These are phyloP conservation scores for Furcasterigmium sp. DNA, from an alignment of 2,329 filamentous ascomycete species.

Conservation along the genomic window DNA sequence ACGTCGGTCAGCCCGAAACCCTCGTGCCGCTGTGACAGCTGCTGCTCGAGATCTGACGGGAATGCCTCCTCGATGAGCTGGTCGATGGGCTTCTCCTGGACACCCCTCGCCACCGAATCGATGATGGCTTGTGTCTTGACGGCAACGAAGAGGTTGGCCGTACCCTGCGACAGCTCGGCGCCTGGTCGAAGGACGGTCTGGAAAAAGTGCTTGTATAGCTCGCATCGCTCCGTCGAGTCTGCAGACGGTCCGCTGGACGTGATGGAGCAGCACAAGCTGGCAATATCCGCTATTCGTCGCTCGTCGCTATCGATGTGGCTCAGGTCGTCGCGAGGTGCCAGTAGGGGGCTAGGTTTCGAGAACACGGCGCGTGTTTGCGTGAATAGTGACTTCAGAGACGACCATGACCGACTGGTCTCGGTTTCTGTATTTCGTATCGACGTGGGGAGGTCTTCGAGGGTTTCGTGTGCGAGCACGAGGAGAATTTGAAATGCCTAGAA, in stretches of 20 bases:
- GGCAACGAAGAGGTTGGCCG: conserved; percentile 38
- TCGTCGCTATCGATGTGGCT: conserved; percentile 27
- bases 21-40: conserved; percentile 28
- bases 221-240: conserved; percentile 16
- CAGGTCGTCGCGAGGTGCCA: conserved; percentile 28
- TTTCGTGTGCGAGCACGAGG: conserved; percentile 28
- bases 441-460: conserved; percentile 28
- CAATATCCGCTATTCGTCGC: conserved; percentile 43
- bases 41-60: conserved; percentile 48
- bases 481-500: conserved; percentile 31
- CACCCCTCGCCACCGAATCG: conserved; percentile 40
- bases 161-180: conserved; percentile 31
- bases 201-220: conserved; percentile 31
- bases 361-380: conserved; percentile 27
- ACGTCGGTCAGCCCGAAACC: conserved; percentile 25
- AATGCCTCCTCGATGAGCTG: conserved; percentile 53
- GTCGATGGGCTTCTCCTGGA: conserved; percentile 39
- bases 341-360: conserved; percentile 19
- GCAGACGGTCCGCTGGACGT: conserved; percentile 1
- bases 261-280: conserved; percentile 30
- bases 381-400: conserved; percentile 24
- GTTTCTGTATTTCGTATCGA: conserved; percentile 25
- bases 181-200: conserved; percentile 34
- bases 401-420: conserved; percentile 25
- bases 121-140: conserved; percentile 49